phyloP scores from a whole-genome alignment of 306 rosid genomes.

The Acacia melanoxylon region DNA sequence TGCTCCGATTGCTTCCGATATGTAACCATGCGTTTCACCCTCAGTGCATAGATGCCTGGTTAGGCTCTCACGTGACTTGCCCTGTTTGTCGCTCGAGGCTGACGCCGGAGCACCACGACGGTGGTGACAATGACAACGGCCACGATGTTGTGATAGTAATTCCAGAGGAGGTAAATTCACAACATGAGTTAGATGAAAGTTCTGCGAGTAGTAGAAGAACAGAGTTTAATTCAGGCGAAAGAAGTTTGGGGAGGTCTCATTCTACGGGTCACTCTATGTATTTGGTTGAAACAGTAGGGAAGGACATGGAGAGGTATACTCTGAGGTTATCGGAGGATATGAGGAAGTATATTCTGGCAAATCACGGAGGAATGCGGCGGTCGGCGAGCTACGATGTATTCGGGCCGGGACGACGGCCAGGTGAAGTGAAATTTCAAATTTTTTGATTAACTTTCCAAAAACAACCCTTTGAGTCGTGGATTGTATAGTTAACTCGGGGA shows the following conservation, averaged over 20 bases:
- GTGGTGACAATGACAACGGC: not conserved
- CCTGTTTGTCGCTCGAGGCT: conserved; percentile 53
- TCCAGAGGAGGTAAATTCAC: not conserved
- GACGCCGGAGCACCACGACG: not conserved
- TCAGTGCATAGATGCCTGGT: conserved; percentile 58
- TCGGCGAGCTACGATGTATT: conserved; percentile 45
- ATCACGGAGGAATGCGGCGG: conserved; percentile 26
- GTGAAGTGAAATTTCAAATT: not conserved
- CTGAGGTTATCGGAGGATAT: conserved; percentile 43
- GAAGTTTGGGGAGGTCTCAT: conserved; percentile 39
- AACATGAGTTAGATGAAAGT: not conserved
- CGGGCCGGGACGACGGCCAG: not conserved
- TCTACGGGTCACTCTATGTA: conserved; percentile 10
- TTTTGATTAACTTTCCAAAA: not conserved
- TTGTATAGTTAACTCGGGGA: too few relatives aligned
- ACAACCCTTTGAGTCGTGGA: too few relatives aligned
- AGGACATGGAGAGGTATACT: conserved; percentile 40
- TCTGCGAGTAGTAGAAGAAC: not conserved
- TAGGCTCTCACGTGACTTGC: conserved; percentile 52
- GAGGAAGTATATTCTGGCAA: conserved; percentile 35
- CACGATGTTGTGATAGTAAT: not conserved
- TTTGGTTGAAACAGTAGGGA: conserved; percentile 24
- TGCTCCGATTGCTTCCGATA: conserved; percentile 51
- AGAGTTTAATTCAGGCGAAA: not conserved
- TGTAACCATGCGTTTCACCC: conserved; percentile 18